phyloP scores from a whole-genome alignment of 371 early-diverging fungal species.

The Syncephalis plumigaleata region DNA sequence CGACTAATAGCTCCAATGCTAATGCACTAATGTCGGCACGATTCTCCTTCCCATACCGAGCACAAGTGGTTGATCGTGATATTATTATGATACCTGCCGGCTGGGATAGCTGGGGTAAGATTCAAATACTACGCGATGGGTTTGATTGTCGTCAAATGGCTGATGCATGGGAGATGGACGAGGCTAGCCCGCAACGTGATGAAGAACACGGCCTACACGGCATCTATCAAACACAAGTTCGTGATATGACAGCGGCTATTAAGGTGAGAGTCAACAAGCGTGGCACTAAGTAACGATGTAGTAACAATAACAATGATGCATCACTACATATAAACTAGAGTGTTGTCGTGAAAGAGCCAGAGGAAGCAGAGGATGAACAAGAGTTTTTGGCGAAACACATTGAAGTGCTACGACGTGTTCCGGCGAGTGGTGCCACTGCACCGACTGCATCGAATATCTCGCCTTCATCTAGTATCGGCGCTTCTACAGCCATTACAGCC shows the following conservation, averaged over 20 bases:
- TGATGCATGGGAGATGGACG: conserved; percentile 33
- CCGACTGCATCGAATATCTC: conserved; percentile 5
- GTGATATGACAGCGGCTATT: conserved; percentile 17
- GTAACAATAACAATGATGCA: neutral
- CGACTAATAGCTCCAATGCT: neutral
- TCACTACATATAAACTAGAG: conserved; percentile 1
- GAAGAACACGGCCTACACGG: conserved; percentile 2
- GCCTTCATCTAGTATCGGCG: neutral
- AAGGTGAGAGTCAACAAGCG: conserved; percentile 13
- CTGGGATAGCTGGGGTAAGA: conserved; percentile 85
- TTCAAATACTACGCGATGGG: conserved; percentile 48
- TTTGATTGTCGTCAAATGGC: conserved; percentile 45
- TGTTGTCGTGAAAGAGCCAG: conserved; percentile 17
- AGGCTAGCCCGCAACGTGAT: conserved; percentile 9
- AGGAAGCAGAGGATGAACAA: conserved; percentile 68
- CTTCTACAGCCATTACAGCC: conserved; percentile 7
- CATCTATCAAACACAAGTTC: conserved; percentile 2
- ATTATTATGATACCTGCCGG: conserved; percentile 75
- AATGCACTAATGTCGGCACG: conserved; percentile 17
- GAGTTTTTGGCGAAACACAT: conserved; percentile 58
- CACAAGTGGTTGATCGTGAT: conserved; percentile 78
- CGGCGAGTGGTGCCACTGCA: conserved; percentile 3
- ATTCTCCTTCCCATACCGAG: conserved; percentile 39
- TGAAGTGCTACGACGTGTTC: conserved; percentile 34
- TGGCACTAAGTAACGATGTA: neutral